Percentiles rank a stretch among this genome's conserved stretches.
phyloP scores from a whole-genome alignment of 441 rosid genomes.

The Populus hybrid region DNA sequence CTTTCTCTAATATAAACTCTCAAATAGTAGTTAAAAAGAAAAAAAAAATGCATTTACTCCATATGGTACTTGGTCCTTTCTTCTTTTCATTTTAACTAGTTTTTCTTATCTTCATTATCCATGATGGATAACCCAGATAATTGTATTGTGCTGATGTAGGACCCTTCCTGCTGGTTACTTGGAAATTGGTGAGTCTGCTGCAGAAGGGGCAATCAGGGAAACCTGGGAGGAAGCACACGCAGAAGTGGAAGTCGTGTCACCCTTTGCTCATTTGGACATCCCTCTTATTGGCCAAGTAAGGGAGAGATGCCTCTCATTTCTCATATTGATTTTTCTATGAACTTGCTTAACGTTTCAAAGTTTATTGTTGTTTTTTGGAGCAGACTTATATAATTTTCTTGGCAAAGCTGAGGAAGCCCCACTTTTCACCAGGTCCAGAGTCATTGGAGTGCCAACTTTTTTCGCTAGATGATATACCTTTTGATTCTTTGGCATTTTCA shows the following conservation, averaged over 20 bases:
- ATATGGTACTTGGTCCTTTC: constrained; percentile 8
- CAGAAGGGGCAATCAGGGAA: constrained; percentile 91
- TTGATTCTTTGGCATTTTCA: constrained; percentile 88
- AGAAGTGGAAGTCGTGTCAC: constrained; percentile 78
- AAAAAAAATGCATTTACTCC: constrained; percentile 8
- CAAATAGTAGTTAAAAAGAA: not conserved
- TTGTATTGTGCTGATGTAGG: constrained; percentile 43
- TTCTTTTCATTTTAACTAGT: not conserved
- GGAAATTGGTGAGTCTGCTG: constrained; percentile 96
- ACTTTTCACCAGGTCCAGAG: constrained; percentile 87
- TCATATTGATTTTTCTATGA: constrained; percentile 12
- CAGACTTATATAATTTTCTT: constrained; percentile 91
- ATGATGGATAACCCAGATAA: constrained; percentile 10
- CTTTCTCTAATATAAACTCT: not conserved
- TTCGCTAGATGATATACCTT: constrained; percentile 76
- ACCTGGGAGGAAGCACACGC: constrained; percentile 97
- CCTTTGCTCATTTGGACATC: constrained; percentile 89
- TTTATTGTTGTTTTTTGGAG: constrained; percentile 22
- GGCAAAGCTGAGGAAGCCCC: constrained; percentile 74
- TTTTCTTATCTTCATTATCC: not conserved
- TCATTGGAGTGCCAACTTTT: constrained; percentile 86
- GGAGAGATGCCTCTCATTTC: constrained; percentile 3
- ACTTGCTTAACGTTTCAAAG: constrained; percentile 11
- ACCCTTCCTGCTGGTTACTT: constrained; percentile 96
- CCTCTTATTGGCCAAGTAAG: constrained; percentile 92